These are phyloP conservation scores for Candida sphagnicola DNA, from an alignment of 805 yeast genomes.

Conservation along the genomic window DNA sequence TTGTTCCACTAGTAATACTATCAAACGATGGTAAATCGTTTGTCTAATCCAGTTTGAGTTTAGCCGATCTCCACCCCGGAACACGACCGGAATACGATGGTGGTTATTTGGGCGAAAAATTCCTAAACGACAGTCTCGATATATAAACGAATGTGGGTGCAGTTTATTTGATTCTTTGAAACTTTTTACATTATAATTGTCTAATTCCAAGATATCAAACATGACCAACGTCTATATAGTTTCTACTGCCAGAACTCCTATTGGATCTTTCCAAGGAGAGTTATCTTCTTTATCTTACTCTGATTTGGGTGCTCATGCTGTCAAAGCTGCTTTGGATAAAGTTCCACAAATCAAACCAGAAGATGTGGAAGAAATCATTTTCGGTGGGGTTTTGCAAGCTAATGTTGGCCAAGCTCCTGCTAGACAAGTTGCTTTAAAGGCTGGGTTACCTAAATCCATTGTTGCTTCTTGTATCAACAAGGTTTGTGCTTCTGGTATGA, in stretches of 20 bases:
- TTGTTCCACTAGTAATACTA: no score
- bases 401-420: constrained; percentile 98
- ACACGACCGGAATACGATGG: no score
- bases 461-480: constrained; percentile 92
- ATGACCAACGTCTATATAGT: constrained; percentile 73
- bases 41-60: no score
- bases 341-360: constrained; percentile 77
- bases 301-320: constrained; percentile 92
- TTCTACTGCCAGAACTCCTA: constrained; percentile 89
- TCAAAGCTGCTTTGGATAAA: constrained; percentile 78
- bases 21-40: no score
- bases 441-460: constrained; percentile 78
- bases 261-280: constrained; percentile 89
- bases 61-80: no score
- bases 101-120: background rate
- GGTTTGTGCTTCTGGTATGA: constrained; percentile 96
- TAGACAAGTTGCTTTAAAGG: constrained; percentile 89
- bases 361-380: constrained; percentile 82
- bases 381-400: constrained; percentile 91
- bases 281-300: constrained; percentile 71
- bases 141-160: no score
- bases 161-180: background rate
- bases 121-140: background rate
- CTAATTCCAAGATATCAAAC: background rate
- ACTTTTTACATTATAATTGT: background rate